These are phyloP conservation scores for Colletotrichum destructivum DNA, from an alignment of 2,329 filamentous ascomycete species.

Conservation along the genomic window DNA sequence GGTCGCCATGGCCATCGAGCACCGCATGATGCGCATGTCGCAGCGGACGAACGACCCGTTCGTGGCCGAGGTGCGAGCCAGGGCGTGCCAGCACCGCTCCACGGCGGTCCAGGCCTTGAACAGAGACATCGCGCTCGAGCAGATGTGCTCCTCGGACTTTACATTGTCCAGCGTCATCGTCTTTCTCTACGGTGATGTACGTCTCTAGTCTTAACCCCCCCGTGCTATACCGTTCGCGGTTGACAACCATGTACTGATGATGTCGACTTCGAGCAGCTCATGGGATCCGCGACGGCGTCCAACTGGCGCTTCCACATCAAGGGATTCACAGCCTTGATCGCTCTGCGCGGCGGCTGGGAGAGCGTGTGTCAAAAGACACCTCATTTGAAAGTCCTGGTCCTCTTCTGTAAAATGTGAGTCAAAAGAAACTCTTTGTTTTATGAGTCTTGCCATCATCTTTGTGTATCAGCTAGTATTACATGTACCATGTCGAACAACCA, in stretches of 20 bases:
- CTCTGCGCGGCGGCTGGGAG: conserved; percentile 37
- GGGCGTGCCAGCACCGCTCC: conserved; percentile 51
- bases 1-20: conserved; percentile 52
- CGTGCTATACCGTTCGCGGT: no score
- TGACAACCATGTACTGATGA: background rate
- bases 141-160: conserved; percentile 32
- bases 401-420: conserved; percentile 32
- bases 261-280: background rate
- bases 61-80: conserved; percentile 44
- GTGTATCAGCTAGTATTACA: no score
- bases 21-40: conserved; percentile 49
- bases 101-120: conserved; percentile 51
- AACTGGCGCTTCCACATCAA: conserved; percentile 55
- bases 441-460: no score
- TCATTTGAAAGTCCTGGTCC: background rate
- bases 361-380: background rate
- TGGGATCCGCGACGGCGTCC: conserved; percentile 50
- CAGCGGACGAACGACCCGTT: conserved; percentile 31
- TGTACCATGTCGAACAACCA: no score
- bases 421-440: rapidly evolving
- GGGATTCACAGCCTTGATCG: conserved; percentile 27
- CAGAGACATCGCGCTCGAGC: conserved; percentile 45
- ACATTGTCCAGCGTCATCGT: conserved; percentile 29
- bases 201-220: no score
- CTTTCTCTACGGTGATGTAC: conserved; percentile 32